Conservation (phyloP, 2,329 filamentous ascomycete species). For the Stagonosporopsis vannaccii region DNA sequence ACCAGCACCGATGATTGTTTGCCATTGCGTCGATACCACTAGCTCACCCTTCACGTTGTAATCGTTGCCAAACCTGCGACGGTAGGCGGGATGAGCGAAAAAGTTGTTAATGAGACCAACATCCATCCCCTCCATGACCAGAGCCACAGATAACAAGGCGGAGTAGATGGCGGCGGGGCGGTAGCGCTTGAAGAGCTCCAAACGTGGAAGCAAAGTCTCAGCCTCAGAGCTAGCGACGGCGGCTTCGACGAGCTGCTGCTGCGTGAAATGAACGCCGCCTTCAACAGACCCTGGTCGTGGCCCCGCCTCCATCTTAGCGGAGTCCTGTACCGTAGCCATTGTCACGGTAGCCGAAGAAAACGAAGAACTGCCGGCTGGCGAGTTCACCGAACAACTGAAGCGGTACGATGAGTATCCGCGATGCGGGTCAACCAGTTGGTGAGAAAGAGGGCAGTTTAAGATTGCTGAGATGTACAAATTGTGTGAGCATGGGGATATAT, state of each 20-base stretch:
- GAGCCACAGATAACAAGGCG: slow-evolving; percentile 80
- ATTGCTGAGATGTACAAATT: background rate
- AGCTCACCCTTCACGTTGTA: slow-evolving; percentile 38
- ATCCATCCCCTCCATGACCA: slow-evolving; percentile 88
- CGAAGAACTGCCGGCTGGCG: background rate
- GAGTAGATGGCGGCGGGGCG: slow-evolving; percentile 73
- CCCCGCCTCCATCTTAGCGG: slow-evolving; percentile 13
- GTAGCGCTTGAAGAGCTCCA: slow-evolving; percentile 25
- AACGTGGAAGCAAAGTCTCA: slow-evolving; percentile 20
- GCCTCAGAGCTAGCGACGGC: slow-evolving; percentile 18
- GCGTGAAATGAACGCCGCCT: slow-evolving; percentile 15
- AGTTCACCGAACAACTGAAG: background rate
- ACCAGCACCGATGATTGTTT: slow-evolving; percentile 51
- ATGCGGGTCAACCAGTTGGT: background rate
- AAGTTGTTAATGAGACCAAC: slow-evolving; percentile 80
- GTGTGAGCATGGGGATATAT: slow-evolving; percentile 18
- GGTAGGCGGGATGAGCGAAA: slow-evolving; percentile 58
- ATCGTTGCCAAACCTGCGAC: slow-evolving; percentile 45
- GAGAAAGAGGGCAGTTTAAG: background rate
- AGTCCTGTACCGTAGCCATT: slow-evolving; percentile 20
- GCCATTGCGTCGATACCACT: slow-evolving; percentile 50
- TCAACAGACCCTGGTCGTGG: slow-evolving; percentile 13
- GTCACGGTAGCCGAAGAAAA: slow-evolving; percentile 2
- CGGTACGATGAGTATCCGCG: background rate
- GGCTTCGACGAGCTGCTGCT: slow-evolving; percentile 26